Evolutionary conservation across 2,329 filamentous ascomycete genomes (phyloP), one percentile per base, ranked within the genome.

Genomic region (Nigrospora osmanthi): DNA sequence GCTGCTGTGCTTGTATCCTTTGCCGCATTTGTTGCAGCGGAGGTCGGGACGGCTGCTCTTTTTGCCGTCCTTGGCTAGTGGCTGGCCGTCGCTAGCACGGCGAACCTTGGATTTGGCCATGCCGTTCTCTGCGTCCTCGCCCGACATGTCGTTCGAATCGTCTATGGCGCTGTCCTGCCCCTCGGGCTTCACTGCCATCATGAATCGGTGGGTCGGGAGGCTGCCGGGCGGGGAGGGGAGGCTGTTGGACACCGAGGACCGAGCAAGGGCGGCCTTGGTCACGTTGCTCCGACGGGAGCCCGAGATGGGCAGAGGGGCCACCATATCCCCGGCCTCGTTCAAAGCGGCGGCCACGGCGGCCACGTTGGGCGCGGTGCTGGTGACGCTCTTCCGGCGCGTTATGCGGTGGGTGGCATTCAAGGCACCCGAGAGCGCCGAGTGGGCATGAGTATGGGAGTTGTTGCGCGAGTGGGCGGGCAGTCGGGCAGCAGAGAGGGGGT

Each of bases 1-100:
- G 76, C 93, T 97, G 82, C 90, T 95, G 79, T 98, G 93, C 83
- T 98, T 98, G 81, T 98, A 98, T 71, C 89, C 89, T 79, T 98
- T 98, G 69, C 91, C 91, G 75, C 93, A 98, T 70, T 90, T 91
- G 65, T 95, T 89, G 74, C 93, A 98, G 69, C 87, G 89, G 64
- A 98, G 81, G 67, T 97, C 91, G 60, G 83, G 81, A 60, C 83
- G 80, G 70, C 81, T 86, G 67, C 80, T 78, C 71, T 89, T 90
- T 72, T 79, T 76, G 58, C 91, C 87, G 56, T 85, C 83, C 68
- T 93, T 94, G 58, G 76, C 72, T 51, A 91, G 75, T 56, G 86
- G 82, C 55, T 91, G 87, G 50, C 89, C 90, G 64, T 97, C 91
- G 64, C 90, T 96, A 49, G 89, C 85, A 65, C 73, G 79, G 58